These are phyloP conservation scores for Phlebiopsis flavidoalba DNA, from an alignment of 768 basidiomycete genomes.

Conservation along the genomic window DNA sequence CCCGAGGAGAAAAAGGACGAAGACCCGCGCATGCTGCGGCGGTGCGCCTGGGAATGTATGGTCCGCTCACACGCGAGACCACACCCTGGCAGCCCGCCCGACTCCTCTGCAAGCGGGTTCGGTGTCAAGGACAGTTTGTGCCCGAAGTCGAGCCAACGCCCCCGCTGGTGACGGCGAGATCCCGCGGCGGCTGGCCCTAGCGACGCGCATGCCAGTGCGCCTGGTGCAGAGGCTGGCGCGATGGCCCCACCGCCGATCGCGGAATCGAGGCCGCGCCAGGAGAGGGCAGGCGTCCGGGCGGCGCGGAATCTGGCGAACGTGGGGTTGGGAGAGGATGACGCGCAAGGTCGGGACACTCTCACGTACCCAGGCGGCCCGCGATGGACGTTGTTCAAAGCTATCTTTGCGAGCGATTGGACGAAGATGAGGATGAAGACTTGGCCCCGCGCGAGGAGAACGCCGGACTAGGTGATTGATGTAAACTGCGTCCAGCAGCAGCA, in stretches of 20 bases:
- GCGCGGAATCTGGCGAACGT: constrained; percentile 69
- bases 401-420: constrained; percentile 95
- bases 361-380: constrained; percentile 82
- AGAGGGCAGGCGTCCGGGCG: constrained; percentile 1
- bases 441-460: not conserved
- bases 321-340: constrained; percentile 89
- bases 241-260: constrained; percentile 2
- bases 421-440: constrained; percentile 53
- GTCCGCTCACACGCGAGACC: constrained; percentile 74
- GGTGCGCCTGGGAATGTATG: constrained; percentile 86
- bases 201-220: constrained; percentile 32
- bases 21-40: constrained; percentile 77
- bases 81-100: constrained; percentile 76
- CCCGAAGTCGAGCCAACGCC: constrained; percentile 48
- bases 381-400: constrained; percentile 95
- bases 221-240: not conserved
- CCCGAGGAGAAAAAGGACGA: constrained; percentile 49
- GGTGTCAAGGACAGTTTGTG: constrained; percentile 86
- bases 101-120: constrained; percentile 89
- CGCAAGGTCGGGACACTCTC: constrained; percentile 81
- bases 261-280: not conserved
- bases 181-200: not conserved
- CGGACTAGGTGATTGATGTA: not conserved
- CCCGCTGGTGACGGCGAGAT: not conserved
- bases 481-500: not conserved